Evolutionary conservation across 2,329 filamentous ascomycete species (phyloP).

Genomic region (Pseudopithomyces chartarum): DNA sequence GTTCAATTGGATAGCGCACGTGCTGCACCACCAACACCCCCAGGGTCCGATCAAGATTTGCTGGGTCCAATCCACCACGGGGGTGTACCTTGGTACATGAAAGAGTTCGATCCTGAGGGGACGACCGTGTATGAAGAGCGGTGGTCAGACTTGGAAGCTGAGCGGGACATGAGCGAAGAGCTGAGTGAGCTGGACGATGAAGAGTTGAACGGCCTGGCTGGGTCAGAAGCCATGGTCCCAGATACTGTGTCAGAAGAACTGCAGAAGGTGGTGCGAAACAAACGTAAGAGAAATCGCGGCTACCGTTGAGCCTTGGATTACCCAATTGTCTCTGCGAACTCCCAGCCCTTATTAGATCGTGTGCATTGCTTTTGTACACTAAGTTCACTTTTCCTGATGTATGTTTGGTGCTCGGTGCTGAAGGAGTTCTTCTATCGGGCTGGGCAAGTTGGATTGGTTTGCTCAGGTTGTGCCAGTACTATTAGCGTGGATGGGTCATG

Average conservation of each 20-base stretch:
- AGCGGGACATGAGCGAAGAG: constrained; percentile 78
- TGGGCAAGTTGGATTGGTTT: constrained; percentile 5
- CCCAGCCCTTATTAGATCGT: not conserved
- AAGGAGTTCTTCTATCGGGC: not conserved
- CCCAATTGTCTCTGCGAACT: constrained; percentile 5
- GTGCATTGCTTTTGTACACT: constrained; percentile 11
- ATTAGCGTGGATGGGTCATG: constrained; percentile 1
- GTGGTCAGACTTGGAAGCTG: constrained; percentile 74
- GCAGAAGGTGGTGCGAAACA: constrained; percentile 33
- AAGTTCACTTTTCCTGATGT: constrained; percentile 10
- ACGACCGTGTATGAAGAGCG: constrained; percentile 77
- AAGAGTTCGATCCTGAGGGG: constrained; percentile 77
- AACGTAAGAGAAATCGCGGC: constrained; percentile 13
- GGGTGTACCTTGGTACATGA: constrained; percentile 86
- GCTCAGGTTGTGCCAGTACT: not conserved
- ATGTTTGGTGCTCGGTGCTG: not conserved
- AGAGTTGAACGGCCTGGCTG: constrained; percentile 69
- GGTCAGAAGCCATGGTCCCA: constrained; percentile 36
- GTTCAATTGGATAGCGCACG: constrained; percentile 19
- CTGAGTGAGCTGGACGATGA: constrained; percentile 92
- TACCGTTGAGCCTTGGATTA: constrained; percentile 18
- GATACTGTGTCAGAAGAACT: constrained; percentile 26
- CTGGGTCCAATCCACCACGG: constrained; percentile 59
- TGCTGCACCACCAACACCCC: constrained; percentile 65
- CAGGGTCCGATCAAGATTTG: constrained; percentile 60